Conservation (phyloP, 257 asterid genomes). For the Capsicum chinense region DNA sequence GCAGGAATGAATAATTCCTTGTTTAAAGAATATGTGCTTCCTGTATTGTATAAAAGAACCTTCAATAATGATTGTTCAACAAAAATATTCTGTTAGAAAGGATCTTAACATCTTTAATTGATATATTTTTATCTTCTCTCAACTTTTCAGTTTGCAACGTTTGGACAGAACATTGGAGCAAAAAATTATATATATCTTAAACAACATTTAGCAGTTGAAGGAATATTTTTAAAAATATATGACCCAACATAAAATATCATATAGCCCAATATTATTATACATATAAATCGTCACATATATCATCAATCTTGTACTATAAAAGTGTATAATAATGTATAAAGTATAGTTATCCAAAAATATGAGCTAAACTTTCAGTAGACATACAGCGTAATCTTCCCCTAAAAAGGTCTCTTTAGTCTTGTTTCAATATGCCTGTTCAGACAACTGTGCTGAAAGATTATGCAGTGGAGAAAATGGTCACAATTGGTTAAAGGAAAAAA, state of each 20-base stretch:
- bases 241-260: too few species aligned
- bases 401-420: too few species aligned
- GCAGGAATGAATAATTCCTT: slow-evolving; percentile 14
- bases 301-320: too few species aligned
- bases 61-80: neutral
- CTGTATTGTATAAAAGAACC: slow-evolving; percentile 13
- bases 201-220: neutral
- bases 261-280: too few species aligned
- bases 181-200: too few species aligned
- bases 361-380: neutral
- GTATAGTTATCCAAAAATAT: neutral
- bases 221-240: neutral
- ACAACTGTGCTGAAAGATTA: neutral
- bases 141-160: neutral
- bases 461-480: neutral
- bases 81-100: neutral
- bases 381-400: too few species aligned
- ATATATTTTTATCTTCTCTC: neutral
- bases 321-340: neutral
- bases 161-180: neutral
- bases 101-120: neutral
- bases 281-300: too few species aligned
- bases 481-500: neutral
- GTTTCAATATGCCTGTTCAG: neutral
- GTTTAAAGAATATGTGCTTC: slow-evolving; percentile 24